These are phyloP conservation scores for Nemania sp. DNA, from an alignment of 2,329 filamentous ascomycete genomes.

Conservation along the genomic window DNA sequence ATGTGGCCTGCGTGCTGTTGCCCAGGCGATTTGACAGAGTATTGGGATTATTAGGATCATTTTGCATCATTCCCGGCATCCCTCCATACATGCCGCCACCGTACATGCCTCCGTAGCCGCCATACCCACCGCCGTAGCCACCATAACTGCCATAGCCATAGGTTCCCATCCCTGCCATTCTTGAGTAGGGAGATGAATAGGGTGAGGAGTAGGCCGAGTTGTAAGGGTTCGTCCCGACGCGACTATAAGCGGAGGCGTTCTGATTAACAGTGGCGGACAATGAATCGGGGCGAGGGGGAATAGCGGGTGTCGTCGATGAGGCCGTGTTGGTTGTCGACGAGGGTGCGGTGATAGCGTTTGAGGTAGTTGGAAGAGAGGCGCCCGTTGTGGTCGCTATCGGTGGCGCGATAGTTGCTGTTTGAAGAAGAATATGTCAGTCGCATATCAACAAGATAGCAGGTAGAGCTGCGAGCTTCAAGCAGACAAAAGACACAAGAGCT, in stretches of 20 bases:
- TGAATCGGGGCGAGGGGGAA: constrained; percentile 80
- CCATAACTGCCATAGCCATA: constrained; percentile 48
- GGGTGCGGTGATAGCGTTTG: constrained; percentile 45
- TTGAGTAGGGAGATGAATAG: constrained; percentile 48
- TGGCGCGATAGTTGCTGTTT: constrained; percentile 38
- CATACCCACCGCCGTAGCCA: constrained; percentile 49
- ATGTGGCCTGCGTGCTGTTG: constrained; percentile 93
- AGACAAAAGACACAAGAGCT: background rate
- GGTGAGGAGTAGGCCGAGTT: constrained; percentile 54
- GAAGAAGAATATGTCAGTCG: constrained; percentile 37
- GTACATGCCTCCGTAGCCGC: constrained; percentile 48
- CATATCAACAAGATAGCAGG: background rate
- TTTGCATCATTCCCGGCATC: constrained; percentile 50
- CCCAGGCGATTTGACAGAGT: constrained; percentile 95
- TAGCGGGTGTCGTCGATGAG: constrained; percentile 58
- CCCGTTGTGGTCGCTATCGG: constrained; percentile 49
- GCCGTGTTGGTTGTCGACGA: constrained; percentile 41
- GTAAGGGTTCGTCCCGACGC: constrained; percentile 56
- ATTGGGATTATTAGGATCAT: constrained; percentile 82
- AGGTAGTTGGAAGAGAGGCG: constrained; percentile 45
- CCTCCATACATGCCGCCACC: constrained; percentile 46
- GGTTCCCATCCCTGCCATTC: constrained; percentile 39
- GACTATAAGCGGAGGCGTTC: constrained; percentile 81
- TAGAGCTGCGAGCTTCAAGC: constrained; percentile 9
- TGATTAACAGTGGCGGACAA: constrained; percentile 81